phyloP scores from a whole-genome alignment of 2,329 filamentous ascomycete species.

The Aspergillus costaricaensis region DNA sequence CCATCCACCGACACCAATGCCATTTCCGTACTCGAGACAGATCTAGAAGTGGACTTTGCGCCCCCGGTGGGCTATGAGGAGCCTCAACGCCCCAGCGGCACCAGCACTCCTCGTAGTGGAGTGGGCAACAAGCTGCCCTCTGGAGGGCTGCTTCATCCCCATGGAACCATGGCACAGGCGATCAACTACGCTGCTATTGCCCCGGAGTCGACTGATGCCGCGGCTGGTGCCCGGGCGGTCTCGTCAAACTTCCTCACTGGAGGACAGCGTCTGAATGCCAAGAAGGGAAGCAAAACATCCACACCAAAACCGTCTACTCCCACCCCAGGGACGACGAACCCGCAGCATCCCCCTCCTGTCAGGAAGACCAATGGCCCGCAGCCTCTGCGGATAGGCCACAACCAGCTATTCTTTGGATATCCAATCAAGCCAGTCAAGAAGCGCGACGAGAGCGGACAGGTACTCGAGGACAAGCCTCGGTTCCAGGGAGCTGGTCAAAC shows the following conservation, averaged over 20 bases:
- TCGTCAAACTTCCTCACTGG: constrained; percentile 77
- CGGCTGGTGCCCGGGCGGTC: constrained; percentile 61
- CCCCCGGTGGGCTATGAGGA: constrained; percentile 93
- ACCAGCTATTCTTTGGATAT: constrained; percentile 96
- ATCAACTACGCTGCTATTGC: constrained; percentile 95
- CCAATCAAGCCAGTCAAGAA: constrained; percentile 86
- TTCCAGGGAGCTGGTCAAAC: constrained; percentile 87
- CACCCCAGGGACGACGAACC: constrained; percentile 58
- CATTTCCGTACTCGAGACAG: constrained; percentile 92
- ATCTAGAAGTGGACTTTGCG: constrained; percentile 94
- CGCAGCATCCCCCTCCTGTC: constrained; percentile 46
- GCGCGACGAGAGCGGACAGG: constrained; percentile 65
- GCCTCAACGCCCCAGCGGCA: constrained; percentile 75
- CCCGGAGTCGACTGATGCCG: constrained; percentile 69
- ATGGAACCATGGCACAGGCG: constrained; percentile 94
- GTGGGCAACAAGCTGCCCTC: constrained; percentile 62
- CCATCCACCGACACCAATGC: constrained; percentile 79
- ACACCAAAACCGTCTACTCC: constrained; percentile 75
- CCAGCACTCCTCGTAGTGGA: constrained; percentile 76
- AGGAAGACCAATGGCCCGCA: constrained; percentile 74
- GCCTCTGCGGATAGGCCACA: constrained; percentile 78
- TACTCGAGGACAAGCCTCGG: constrained; percentile 64
- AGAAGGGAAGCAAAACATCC: constrained; percentile 75
- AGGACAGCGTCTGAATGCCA: constrained; percentile 79
- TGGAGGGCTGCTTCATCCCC: constrained; percentile 75